Base-by-base conservation (phyloP, 208 protist species). In the Acanthamoeba lenticulata region DNA sequence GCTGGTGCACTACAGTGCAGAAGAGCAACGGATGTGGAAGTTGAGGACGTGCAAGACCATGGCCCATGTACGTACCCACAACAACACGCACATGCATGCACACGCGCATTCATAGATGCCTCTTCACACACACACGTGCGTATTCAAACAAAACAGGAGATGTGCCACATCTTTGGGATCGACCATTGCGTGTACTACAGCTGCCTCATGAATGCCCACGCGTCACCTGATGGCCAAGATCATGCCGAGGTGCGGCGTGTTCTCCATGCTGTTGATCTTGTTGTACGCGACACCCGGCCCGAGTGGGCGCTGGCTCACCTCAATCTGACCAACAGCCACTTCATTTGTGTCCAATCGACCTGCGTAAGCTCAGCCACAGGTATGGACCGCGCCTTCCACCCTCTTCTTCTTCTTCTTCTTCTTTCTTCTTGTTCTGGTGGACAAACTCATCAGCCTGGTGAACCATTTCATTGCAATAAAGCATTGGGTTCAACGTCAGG, bases 121-220 rank as follows among this genome's bases (percentile, higher is more conserved):
- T 34, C 24, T 11, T 79, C n/a, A 24, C 36, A 79, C 24, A 13
- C 69, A 21, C 52, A 27, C 52, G 15, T 79, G 15, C 15, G 69
- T 24, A 9, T 79, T 13, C 69, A 65, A 19, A n/a, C n/a, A n/a
- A 65, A 74, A 74, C 17, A 85, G 74, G 74, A 85, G 74, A 85
- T 85, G 74, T 85, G 74, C n/a, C 74, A 85, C 74, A 85, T 85
- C 36, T 85, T 85, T 32, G 74, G 74, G 6, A 85, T 85, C 44
- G 74, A 85, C 36, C 74, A 85, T 32, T 85, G 74, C 44, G 74
- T 85, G 40, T 85, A 85, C 36, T 85, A 55, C 44, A 55, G 15
- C 40, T 85, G 74, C 44, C 74, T 85, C 9, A 85, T 85, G 74
- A 85, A 85, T 32, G 74, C 74, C 24, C 27, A 85, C 44, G 74